Percentiles rank a stretch among this genome's conserved stretches.
Evolutionary conservation across 352 stramenopile genomes (phyloP).

Genomic region (Elongisporangium prolatum): DNA sequence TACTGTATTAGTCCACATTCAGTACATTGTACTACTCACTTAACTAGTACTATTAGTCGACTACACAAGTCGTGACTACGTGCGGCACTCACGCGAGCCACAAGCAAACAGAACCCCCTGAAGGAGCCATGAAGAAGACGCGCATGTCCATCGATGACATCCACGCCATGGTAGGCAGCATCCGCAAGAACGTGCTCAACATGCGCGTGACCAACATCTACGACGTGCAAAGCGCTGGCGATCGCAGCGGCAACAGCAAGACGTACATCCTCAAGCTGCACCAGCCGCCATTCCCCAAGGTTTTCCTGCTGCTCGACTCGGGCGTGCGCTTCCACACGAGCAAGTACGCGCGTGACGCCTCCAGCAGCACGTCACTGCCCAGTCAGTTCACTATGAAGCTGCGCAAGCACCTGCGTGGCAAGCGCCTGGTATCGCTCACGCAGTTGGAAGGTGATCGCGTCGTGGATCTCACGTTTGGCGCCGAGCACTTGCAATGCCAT

Average conservation of each 20-base stretch:
- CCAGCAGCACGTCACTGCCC: constrained; percentile 72
- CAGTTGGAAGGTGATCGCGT: constrained; percentile 96
- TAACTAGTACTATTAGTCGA: neutral
- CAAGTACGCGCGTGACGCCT: constrained; percentile 73
- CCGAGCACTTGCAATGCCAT: constrained; percentile 85
- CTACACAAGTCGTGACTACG: neutral
- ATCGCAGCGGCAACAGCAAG: constrained; percentile 86
- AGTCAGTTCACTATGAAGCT: constrained; percentile 98
- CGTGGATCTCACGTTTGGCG: constrained; percentile 95
- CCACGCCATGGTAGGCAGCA: constrained; percentile 81
- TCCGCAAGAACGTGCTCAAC: constrained; percentile 81
- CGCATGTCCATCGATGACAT: constrained; percentile 88
- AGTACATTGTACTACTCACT: too few relatives aligned
- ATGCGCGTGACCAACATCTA: constrained; percentile 97
- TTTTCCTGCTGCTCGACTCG: constrained; percentile 95
- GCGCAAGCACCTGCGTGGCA: constrained; percentile 94
- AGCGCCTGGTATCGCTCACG: constrained; percentile 89
- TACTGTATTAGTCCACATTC: too few relatives aligned
- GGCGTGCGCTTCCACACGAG: constrained; percentile 97
- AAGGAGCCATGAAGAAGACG: constrained; percentile 69
- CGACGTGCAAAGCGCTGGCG: constrained; percentile 73
- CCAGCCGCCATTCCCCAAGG: constrained; percentile 85
- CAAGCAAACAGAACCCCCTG: neutral
- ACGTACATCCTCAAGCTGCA: constrained; percentile 94
- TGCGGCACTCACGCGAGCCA: too few relatives aligned